These are phyloP conservation scores for Tagetes patula DNA, from an alignment of 129 eudicot genomes.

Conservation along the genomic window DNA sequence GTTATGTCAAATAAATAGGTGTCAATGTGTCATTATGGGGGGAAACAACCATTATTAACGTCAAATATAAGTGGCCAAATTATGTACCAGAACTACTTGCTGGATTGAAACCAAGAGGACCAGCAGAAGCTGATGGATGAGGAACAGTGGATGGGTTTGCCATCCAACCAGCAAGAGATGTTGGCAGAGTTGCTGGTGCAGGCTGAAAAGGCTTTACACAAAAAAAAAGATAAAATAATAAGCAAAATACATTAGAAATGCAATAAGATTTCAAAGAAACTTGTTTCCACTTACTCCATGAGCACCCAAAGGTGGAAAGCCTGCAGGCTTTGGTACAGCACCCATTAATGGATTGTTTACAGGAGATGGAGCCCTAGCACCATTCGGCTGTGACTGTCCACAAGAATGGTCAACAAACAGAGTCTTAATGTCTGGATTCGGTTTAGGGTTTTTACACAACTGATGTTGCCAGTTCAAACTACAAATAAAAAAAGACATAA, in stretches of 20 bases:
- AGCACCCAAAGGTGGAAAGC: slow-evolving; percentile 77
- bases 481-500: slow-evolving; percentile 17
- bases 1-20: slow-evolving; percentile 18
- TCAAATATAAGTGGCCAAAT: neutral
- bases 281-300: slow-evolving; percentile 66
- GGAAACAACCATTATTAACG: neutral
- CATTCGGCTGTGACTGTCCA: slow-evolving; percentile 83
- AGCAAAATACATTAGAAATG: neutral
- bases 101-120: slow-evolving; percentile 77
- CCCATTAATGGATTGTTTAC: slow-evolving; percentile 76
- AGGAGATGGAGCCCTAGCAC: slow-evolving; percentile 88
- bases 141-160: slow-evolving; percentile 73
- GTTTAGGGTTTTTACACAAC: slow-evolving; percentile 80
- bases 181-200: slow-evolving; percentile 64
- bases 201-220: slow-evolving; percentile 75
- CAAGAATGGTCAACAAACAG: slow-evolving; percentile 88
- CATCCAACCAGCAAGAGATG: slow-evolving; percentile 90
- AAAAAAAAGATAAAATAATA: neutral
- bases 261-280: slow-evolving; percentile 1
- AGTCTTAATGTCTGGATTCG: slow-evolving; percentile 87
- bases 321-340: slow-evolving; percentile 71
- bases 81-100: slow-evolving; percentile 61
- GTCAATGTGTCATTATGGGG: neutral
- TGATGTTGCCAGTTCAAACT: slow-evolving; percentile 58
- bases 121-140: slow-evolving; percentile 82